Evolutionary conservation across 148 eudicot species (phyloP).

Genomic region (Amaranthus cruentus): DNA sequence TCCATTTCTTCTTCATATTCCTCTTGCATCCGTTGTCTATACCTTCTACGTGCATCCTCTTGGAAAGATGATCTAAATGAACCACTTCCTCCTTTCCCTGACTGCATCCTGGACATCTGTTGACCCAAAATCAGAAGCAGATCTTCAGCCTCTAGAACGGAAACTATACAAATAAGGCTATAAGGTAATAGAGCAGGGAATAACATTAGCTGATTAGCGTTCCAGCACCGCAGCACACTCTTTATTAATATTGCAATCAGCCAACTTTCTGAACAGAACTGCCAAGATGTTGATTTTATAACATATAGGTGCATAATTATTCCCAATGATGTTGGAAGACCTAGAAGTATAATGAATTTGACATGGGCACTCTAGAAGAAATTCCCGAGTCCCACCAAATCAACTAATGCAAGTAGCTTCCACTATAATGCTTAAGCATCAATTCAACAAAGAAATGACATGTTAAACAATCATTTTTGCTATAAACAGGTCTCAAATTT

Average conservation of each 20-base stretch:
- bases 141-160: neutral
- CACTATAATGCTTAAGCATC: too few relatives aligned
- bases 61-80: constrained; percentile 71
- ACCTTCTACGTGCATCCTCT: constrained; percentile 85
- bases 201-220: too few relatives aligned
- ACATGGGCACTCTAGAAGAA: too few relatives aligned
- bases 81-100: constrained; percentile 49
- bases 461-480: too few relatives aligned
- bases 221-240: too few relatives aligned
- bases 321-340: neutral
- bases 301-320: neutral
- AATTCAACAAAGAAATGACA: too few relatives aligned
- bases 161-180: neutral
- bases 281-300: too few relatives aligned
- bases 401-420: too few relatives aligned
- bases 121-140: constrained; percentile 19
- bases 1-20: constrained; percentile 96
- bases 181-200: neutral
- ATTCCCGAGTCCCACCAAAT: too few relatives aligned
- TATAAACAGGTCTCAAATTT: too few relatives aligned
- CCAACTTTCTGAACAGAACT: too few relatives aligned
- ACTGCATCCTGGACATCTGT: constrained; percentile 61
- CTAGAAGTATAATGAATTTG: neutral
- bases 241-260: too few relatives aligned
- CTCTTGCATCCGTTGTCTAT: constrained; percentile 83